Evolutionary conservation across 257 asterid species (phyloP), one percentile per base, ranked within the genome.

Genomic region (Eucommia ulmoides): DNA sequence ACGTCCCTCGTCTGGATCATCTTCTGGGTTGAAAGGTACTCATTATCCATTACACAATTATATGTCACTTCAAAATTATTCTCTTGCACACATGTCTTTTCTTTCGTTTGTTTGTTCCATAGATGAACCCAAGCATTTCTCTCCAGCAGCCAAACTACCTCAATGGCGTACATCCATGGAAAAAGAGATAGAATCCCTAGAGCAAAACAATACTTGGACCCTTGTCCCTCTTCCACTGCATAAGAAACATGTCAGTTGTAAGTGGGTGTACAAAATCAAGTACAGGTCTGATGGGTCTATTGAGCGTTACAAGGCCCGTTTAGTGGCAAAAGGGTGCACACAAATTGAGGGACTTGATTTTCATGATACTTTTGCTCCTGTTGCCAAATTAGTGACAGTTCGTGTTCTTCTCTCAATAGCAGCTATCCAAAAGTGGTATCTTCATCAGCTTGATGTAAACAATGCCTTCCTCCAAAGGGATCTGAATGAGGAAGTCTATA

Each of bases 231-330:
- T n/a, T n/a, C n/a, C n/a, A n/a, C n/a, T n/a, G n/a, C n/a, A n/a
- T n/a, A n/a, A n/a, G n/a, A n/a, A n/a, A n/a, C n/a, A n/a, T n/a
- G n/a, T n/a, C n/a, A n/a, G 35, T 0, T 25, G 47, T 7, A 56
- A 26, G 17, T 56, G 53, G 54, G 54, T 29, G 1, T 56, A 11
- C n/a, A 56, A 48, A 9, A 42, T 56, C 14, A 56, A 26, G 11
- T 18, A 10, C 1, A 25, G 25, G 15, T 14, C 48, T 2, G 62
- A 46, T 47, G 54, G 54, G 6, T 1, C n/a, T 7, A 15, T 56
- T 3, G 38, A 58, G 2, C 8, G 46, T 0, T 17, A 2, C 14
- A 58, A 49, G 7, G 23, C 41, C 0, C 1, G 17, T 3, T 17
- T 48, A 0, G 38, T 49, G 1, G 35, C 19, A 0, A 48, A 33